Evolutionary conservation across 2,329 filamentous ascomycete species (phyloP), one percentile per base, ranked within the genome.

Genomic region (Pseudogymnoascus sp.): DNA sequence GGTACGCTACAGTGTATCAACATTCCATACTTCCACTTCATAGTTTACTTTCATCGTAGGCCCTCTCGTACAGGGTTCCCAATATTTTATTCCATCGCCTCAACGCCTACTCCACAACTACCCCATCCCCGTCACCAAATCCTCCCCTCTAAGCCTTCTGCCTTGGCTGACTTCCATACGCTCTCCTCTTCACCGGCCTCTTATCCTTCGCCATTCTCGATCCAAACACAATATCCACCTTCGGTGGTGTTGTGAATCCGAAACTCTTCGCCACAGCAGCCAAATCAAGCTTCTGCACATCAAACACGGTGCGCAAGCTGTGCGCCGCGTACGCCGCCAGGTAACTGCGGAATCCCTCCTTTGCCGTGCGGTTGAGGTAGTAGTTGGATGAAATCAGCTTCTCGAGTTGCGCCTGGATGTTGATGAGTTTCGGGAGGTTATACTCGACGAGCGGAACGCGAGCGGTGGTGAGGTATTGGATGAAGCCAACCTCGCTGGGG

Each of bases 351-450:
- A 94, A 96, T 3, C 90, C 85, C 64, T 87, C 85, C 76, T 87
- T 88, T 64, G 86, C 86, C 68, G 80, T 84, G 83, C 96, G 94
- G 79, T 97, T 94, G 62, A 99, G 82, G 75, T 97, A 97, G 79
- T 97, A 97, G 76, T 99, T 97, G 74, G 94, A 89, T 30, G 85
- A 85, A 69, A 99, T 95, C 67, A 97, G 83, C 77, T 93, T 94
- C 81, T 97, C 93, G 8, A 97, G 84, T 75, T 97, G 92, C 69
- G 89, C 86, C 78, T 95, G 87, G 67, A 96, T 86, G 70, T 95
- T 94, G 70, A 93, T 80, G 66, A 99, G 90, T 81, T 96, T 96
- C 1, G 93, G 93, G 72, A 99, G 94, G 71, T 97, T 93, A 70
- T 96, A 97, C 75, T 99, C 94, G 28, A 96, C 90, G 6, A 99